phyloP scores from a whole-genome alignment of 306 rosid species.

The Quercus variabilis region DNA sequence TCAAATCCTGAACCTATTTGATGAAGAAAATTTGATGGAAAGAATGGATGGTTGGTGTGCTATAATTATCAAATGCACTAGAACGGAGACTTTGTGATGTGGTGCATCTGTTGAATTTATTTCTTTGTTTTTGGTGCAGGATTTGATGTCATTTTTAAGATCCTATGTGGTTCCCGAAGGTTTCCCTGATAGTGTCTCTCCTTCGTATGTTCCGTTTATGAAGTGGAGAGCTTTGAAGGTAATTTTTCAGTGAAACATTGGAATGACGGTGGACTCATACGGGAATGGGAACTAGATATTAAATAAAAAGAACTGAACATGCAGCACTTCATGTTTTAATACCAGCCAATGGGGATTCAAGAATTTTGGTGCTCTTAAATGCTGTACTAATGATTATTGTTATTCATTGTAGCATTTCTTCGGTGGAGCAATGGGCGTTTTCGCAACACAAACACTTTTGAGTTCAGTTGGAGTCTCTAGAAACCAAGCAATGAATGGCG shows the following conservation, averaged over 20 bases:
- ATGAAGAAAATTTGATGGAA: too few species aligned
- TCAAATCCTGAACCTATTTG: too few species aligned
- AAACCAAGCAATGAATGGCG: conserved; percentile 66
- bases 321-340: too few species aligned
- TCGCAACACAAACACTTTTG: conserved; percentile 91
- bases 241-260: background rate
- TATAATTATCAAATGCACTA: too few species aligned
- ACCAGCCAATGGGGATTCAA: too few species aligned
- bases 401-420: conserved; percentile 66
- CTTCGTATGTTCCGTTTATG: conserved; percentile 97
- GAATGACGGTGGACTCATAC: too few species aligned
- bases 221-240: conserved; percentile 98
- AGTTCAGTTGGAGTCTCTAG: conserved; percentile 81
- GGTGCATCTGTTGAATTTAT: background rate
- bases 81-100: too few species aligned
- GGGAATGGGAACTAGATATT: too few species aligned
- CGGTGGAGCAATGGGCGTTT: conserved; percentile 99
- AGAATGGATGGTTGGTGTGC: background rate
- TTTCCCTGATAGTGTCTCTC: conserved; percentile 80
- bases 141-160: conserved; percentile 56
- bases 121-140: conserved; percentile 45
- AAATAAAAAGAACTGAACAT: too few species aligned
- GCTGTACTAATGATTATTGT: background rate
- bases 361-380: too few species aligned
- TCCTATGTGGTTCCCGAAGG: conserved; percentile 97